Evolutionary conservation across 192 early-diverging fungal genomes (phyloP).

Genomic region (Phycomyces blakesleeanus): DNA sequence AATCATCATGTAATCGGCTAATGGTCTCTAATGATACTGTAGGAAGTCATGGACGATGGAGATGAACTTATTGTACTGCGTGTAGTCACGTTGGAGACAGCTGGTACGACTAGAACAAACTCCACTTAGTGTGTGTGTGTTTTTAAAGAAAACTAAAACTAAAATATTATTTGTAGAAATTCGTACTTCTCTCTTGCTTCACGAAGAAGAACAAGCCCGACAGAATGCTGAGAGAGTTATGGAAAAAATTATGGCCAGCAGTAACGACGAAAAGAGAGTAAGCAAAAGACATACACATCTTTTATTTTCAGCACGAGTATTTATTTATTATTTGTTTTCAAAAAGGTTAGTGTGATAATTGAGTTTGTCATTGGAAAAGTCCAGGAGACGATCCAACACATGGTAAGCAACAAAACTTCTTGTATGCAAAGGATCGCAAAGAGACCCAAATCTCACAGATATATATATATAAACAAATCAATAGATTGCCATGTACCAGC

Average conservation of each 20-base stretch:
- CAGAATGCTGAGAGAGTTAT: slow-evolving; percentile 36
- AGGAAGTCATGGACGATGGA: slow-evolving; percentile 48
- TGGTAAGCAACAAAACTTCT: slow-evolving; percentile 34
- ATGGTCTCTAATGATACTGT: not conserved
- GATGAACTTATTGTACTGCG: slow-evolving; percentile 42
- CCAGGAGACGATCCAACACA: slow-evolving; percentile 51
- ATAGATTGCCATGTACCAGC: slow-evolving; percentile 59
- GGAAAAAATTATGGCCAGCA: slow-evolving; percentile 30
- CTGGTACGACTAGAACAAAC: slow-evolving; percentile 4
- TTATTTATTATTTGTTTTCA: not conserved
- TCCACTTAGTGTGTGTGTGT: not conserved
- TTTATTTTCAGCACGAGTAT: not conserved
- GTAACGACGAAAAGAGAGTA: slow-evolving; percentile 30
- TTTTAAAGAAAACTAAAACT: too few relatives aligned
- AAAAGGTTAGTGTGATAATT: slow-evolving; percentile 49
- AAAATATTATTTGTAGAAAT: too few relatives aligned
- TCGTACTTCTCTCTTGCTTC: slow-evolving; percentile 9
- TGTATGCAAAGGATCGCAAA: not conserved
- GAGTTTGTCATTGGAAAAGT: slow-evolving; percentile 51
- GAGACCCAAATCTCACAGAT: not conserved
- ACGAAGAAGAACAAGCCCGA: slow-evolving; percentile 34
- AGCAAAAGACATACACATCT: not conserved
- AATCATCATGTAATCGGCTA: not conserved
- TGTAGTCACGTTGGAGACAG: slow-evolving; percentile 29
- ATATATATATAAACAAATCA: not conserved